phyloP scores from a whole-genome alignment of 2,329 filamentous ascomycete species.

The Fusarium buxicola region DNA sequence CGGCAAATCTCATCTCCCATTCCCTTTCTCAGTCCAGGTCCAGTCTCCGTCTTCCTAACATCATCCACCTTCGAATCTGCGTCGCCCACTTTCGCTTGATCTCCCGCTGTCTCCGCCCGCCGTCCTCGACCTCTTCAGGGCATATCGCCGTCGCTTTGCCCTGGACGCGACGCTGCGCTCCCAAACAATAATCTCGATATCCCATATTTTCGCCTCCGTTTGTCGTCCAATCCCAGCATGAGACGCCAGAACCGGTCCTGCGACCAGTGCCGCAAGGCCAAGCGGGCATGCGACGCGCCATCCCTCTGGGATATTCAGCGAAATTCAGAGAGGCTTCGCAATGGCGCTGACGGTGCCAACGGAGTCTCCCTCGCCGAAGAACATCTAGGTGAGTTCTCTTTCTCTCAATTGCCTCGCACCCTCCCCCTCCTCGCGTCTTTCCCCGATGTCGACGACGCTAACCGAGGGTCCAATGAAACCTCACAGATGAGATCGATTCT shows the following conservation, averaged over 20 bases:
- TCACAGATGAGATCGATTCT: constrained; percentile 45
- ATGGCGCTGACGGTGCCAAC: constrained; percentile 33
- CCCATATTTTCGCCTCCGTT: constrained; percentile 7
- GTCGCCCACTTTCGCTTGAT: constrained; percentile 23
- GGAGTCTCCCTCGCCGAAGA: constrained; percentile 44
- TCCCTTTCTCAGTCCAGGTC: constrained; percentile 17
- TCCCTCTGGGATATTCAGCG: constrained; percentile 47
- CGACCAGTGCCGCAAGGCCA: constrained; percentile 47
- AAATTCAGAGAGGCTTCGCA: constrained; percentile 43
- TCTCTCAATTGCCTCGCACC: constrained; percentile 2
- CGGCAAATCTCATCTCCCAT: constrained; percentile 44
- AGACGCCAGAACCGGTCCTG: constrained; percentile 47
- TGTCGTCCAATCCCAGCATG: constrained; percentile 31
- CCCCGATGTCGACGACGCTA: constrained; percentile 36
- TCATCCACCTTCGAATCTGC: constrained; percentile 21
- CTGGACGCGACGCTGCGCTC: constrained; percentile 24
- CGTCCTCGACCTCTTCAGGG: not conserved
- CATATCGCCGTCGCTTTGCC: constrained; percentile 18
- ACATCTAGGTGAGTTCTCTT: constrained; percentile 42
- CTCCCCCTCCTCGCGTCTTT: constrained; percentile 31
- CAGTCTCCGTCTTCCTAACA: constrained; percentile 29
- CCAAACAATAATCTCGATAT: constrained; percentile 13
- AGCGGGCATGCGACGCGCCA: constrained; percentile 46
- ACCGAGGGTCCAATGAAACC: constrained; percentile 38
- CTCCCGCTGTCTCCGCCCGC: not conserved